phyloP scores from a whole-genome alignment of 345 rosid genomes.

The Aquilaria sinensis region DNA sequence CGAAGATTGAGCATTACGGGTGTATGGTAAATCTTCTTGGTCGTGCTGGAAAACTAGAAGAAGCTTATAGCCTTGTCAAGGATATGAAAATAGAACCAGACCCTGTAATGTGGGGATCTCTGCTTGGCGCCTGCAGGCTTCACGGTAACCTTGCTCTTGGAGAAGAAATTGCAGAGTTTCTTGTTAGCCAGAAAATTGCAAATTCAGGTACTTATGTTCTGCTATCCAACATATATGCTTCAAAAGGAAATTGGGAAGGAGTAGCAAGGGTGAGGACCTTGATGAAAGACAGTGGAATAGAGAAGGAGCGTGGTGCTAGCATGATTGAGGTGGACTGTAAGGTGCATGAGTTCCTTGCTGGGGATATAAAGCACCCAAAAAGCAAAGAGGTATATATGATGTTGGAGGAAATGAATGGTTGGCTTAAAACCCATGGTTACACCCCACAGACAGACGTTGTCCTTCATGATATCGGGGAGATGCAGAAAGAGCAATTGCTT shows the following conservation, averaged over 20 bases:
- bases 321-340: conserved; percentile 44
- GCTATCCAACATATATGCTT: conserved; percentile 67
- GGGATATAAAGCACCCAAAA: conserved; percentile 42
- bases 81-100: conserved; percentile 49
- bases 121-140: conserved; percentile 64
- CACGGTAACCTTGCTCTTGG: conserved; percentile 50
- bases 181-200: conserved; percentile 35
- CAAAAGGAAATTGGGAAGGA: conserved; percentile 45
- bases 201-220: conserved; percentile 62
- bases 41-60: conserved; percentile 54
- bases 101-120: conserved; percentile 58
- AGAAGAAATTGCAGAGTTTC: conserved; percentile 58
- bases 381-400: conserved; percentile 41
- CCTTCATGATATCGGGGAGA: conserved; percentile 43
- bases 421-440: conserved; percentile 36
- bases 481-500: conserved; percentile 47
- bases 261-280: conserved; percentile 57
- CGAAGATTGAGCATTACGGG: conserved; percentile 81
- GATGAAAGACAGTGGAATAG: conserved; percentile 58
- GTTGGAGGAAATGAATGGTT: conserved; percentile 38
- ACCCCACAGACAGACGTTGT: conserved; percentile 36
- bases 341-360: conserved; percentile 54
- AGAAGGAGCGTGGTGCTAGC: conserved; percentile 68
- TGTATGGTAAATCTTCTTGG: conserved; percentile 69
- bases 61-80: conserved; percentile 38